Percentiles rank a stretch among this genome's conserved stretches.
phyloP scores from a whole-genome alignment of 2,329 filamentous ascomycete species.

The Fusarium incarnatum region DNA sequence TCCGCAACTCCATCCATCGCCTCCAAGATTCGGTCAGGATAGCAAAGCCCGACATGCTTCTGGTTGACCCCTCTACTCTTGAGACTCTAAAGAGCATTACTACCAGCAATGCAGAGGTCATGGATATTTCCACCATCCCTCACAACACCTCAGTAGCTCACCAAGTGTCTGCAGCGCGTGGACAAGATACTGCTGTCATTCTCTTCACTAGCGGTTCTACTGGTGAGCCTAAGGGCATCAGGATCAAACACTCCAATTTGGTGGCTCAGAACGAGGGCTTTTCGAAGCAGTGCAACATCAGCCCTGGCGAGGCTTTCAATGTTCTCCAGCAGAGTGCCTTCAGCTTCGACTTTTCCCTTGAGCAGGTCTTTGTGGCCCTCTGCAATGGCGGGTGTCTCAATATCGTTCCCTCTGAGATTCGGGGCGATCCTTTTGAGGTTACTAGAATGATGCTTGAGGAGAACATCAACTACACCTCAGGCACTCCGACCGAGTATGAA shows the following conservation, averaged over 20 bases:
- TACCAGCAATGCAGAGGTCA: neutral
- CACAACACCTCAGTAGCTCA: too few species aligned
- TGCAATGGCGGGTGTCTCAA: conserved; percentile 16
- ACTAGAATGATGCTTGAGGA: conserved; percentile 3
- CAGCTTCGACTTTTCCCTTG: conserved; percentile 27
- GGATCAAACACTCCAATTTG: neutral
- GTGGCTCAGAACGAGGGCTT: neutral
- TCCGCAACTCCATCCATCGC: neutral
- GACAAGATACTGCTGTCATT: neutral
- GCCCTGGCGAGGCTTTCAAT: neutral
- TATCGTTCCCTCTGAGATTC: neutral
- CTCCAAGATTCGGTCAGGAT: neutral
- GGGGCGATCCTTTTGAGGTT: conserved; percentile 11
- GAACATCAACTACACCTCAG: conserved; percentile 15
- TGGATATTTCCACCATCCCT: neutral
- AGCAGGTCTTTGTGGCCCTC: conserved; percentile 15
- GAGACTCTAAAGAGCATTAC: neutral
- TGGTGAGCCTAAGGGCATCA: conserved; percentile 15
- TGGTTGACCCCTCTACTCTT: neutral
- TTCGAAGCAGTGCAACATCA: neutral
- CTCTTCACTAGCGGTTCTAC: conserved; percentile 30
- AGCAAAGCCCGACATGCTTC: neutral
- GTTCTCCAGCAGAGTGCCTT: conserved; percentile 30
- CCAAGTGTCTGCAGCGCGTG: neutral
- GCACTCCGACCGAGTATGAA: conserved; percentile 20